Percentiles rank a stretch among this genome's conserved stretches.
Conservation (phyloP, 1,284 basidiomycete species). For the Tetrapyrgos nigripes region DNA sequence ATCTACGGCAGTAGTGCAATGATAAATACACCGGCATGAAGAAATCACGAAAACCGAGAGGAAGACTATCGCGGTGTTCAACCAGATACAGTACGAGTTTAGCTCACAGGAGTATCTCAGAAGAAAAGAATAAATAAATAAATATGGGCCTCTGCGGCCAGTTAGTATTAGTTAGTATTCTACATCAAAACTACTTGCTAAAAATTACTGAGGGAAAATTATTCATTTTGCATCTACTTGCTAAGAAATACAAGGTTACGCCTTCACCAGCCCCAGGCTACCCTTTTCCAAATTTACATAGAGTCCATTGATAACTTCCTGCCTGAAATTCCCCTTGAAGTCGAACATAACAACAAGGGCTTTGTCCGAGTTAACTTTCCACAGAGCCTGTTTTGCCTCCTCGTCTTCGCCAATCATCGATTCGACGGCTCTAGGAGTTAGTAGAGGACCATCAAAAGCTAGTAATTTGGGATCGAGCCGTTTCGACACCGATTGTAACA, state of each 20-base stretch:
- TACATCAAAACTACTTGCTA: no score
- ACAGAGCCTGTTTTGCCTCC: slow-evolving; percentile 24
- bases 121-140: no score
- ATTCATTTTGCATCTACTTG: no score
- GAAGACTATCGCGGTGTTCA: no score
- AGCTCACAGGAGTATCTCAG: no score
- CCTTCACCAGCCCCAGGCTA: slow-evolving; percentile 16
- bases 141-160: no score
- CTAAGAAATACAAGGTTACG: slow-evolving; percentile 6
- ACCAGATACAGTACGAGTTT: no score
- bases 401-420: slow-evolving; percentile 20
- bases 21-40: no score
- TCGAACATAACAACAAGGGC: slow-evolving; percentile 25
- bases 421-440: slow-evolving; percentile 16
- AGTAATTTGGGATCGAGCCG: slow-evolving; percentile 20
- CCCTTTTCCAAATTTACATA: slow-evolving; percentile 22
- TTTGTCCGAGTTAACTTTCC: slow-evolving; percentile 26
- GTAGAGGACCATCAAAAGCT: slow-evolving; percentile 13
- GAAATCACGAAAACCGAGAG: no score
- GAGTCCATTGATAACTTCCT: slow-evolving; percentile 19
- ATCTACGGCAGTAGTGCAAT: no score
- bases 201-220: no score
- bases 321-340: slow-evolving; percentile 23
- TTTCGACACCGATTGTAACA: slow-evolving; percentile 19
- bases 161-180: no score